These are phyloP conservation scores for Erysiphe neolycopersici DNA, from an alignment of 2,329 filamentous ascomycete genomes.

Conservation along the genomic window DNA sequence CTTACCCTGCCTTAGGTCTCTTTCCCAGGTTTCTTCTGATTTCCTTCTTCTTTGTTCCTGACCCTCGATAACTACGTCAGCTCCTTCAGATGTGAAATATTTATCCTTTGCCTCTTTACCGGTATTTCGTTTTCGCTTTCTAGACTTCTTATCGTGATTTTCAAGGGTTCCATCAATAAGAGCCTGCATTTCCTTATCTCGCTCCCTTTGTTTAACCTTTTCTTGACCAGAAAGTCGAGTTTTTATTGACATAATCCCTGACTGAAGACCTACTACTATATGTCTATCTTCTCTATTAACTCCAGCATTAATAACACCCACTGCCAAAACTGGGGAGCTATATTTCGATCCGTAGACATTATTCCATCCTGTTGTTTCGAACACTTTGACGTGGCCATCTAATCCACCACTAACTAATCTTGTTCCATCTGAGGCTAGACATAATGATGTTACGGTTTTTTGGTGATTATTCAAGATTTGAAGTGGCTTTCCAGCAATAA, in stretches of 20 bases:
- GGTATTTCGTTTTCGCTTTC: conserved; percentile 30
- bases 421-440: conserved; percentile 52
- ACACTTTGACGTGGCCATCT: conserved; percentile 92
- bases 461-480: conserved; percentile 83
- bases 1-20: conserved; percentile 48
- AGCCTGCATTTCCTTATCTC: conserved; percentile 63
- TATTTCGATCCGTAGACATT: conserved; percentile 91
- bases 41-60: conserved; percentile 37
- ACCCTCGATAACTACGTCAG: conserved; percentile 66
- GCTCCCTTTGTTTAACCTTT: conserved; percentile 47
- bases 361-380: conserved; percentile 84
- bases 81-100: conserved; percentile 60
- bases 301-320: conserved; percentile 48
- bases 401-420: conserved; percentile 69
- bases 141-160: conserved; percentile 44
- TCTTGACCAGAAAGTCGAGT: conserved; percentile 69
- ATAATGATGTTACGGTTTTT: conserved; percentile 81
- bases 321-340: conserved; percentile 63
- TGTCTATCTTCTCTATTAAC: conserved; percentile 58
- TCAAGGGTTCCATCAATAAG: conserved; percentile 54
- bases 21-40: conserved; percentile 53
- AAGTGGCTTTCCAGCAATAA: conserved; percentile 71
- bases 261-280: conserved; percentile 83
- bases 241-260: conserved; percentile 68
- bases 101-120: conserved; percentile 39